phyloP scores from a whole-genome alignment of 2,329 filamentous ascomycete genomes.

The Penicillium polonicum region DNA sequence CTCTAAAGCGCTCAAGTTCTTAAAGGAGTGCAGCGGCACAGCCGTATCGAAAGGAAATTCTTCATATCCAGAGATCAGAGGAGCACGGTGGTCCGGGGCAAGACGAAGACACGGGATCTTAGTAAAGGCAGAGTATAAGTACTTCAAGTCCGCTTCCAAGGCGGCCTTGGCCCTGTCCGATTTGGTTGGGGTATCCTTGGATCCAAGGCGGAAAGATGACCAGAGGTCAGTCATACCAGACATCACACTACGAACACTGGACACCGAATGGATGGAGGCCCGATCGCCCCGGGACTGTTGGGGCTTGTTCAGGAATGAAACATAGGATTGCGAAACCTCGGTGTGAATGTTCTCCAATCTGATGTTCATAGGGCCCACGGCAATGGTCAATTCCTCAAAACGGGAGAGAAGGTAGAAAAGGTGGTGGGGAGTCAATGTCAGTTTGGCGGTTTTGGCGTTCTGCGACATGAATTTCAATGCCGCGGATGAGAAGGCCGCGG shows the following conservation, averaged over 20 bases:
- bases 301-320: slow-evolving; percentile 86
- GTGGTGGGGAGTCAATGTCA: slow-evolving; percentile 92
- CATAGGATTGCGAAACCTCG: slow-evolving; percentile 81
- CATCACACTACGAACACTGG: slow-evolving; percentile 95
- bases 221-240: slow-evolving; percentile 92
- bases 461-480: slow-evolving; percentile 81
- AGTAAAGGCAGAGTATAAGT: slow-evolving; percentile 96
- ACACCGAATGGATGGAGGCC: slow-evolving; percentile 91
- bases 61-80: slow-evolving; percentile 88
- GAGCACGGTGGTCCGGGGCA: slow-evolving; percentile 88
- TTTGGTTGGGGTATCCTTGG: slow-evolving; percentile 75
- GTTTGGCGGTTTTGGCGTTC: slow-evolving; percentile 81
- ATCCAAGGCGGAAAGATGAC: slow-evolving; percentile 80
- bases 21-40: slow-evolving; percentile 94
- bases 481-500: slow-evolving; percentile 82
- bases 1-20: slow-evolving; percentile 91
- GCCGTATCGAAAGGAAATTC: slow-evolving; percentile 98
- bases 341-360: slow-evolving; percentile 92
- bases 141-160: slow-evolving; percentile 83
- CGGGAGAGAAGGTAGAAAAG: slow-evolving; percentile 94
- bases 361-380: slow-evolving; percentile 93
- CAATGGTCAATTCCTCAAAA: slow-evolving; percentile 87
- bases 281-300: slow-evolving; percentile 81
- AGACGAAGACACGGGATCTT: slow-evolving; percentile 92
- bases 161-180: slow-evolving; percentile 87